A percentile compares a stretch with the other conserved stretches of the same genome.
Conservation (phyloP, 306 rosid species). For the Pterocarpus santalinus region DNA sequence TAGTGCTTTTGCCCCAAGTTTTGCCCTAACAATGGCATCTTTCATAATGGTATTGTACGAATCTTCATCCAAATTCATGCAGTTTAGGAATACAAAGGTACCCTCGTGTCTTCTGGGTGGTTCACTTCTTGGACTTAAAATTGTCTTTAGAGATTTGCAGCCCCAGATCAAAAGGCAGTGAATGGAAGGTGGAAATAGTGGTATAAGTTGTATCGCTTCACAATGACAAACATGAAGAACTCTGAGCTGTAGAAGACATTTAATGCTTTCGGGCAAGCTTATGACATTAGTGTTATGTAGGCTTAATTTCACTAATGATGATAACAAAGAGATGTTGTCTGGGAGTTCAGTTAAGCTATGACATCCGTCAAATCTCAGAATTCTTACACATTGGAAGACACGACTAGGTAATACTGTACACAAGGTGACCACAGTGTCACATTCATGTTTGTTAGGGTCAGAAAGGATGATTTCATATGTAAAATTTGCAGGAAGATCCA, state of each 20-base stretch:
- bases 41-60: background rate
- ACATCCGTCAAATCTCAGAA: background rate
- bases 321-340: constrained; percentile 17
- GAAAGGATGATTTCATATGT: background rate
- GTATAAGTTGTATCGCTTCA: constrained; percentile 12
- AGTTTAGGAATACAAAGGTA: background rate
- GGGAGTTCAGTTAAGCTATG: constrained; percentile 6
- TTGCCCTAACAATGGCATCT: constrained; percentile 1
- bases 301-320: background rate
- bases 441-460: background rate
- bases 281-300: background rate
- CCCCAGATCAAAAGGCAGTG: fast-evolving
- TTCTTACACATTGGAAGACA: background rate
- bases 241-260: background rate
- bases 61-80: background rate
- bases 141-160: background rate
- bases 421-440: background rate
- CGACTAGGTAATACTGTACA: background rate
- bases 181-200: constrained; percentile 18
- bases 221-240: background rate
- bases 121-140: background rate
- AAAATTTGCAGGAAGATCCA: constrained; percentile 26
- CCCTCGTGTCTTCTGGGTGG: background rate
- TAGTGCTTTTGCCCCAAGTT: background rate
- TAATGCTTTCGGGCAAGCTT: constrained; percentile 36